Evolutionary conservation across 495 filamentous ascomycete genomes (phyloP).

Genomic region (Glonium stellatum): DNA sequence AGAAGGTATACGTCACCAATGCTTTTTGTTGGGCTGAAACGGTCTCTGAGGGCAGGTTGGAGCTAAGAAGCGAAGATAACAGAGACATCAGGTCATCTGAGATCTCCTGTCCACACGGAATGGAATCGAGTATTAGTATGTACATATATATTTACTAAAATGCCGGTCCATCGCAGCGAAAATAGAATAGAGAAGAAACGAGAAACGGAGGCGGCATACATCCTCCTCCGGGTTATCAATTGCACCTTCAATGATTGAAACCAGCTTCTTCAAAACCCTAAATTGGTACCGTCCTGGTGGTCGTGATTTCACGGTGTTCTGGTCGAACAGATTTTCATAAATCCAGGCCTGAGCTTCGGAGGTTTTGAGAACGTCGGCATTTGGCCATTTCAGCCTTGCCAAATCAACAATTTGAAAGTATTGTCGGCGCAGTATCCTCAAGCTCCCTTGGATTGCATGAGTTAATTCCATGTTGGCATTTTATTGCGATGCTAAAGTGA

Average conservation of each 20-base stretch:
- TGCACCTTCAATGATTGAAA: constrained; percentile 56
- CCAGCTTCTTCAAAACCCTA: constrained; percentile 64
- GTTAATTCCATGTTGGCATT: constrained; percentile 9
- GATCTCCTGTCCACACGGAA: constrained; percentile 53
- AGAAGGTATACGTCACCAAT: constrained; percentile 59
- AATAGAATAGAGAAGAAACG: constrained; percentile 4
- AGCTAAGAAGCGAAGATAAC: constrained; percentile 53
- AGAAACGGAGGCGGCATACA: constrained; percentile 49
- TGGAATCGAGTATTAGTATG: constrained; percentile 24
- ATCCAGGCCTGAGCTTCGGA: constrained; percentile 54
- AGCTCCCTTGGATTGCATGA: constrained; percentile 17
- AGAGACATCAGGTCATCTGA: constrained; percentile 62
- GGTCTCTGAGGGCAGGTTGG: constrained; percentile 52
- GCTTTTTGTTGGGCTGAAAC: constrained; percentile 65
- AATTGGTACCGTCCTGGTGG: constrained; percentile 63
- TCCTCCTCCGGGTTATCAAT: constrained; percentile 73
- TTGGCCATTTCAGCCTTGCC: constrained; percentile 49
- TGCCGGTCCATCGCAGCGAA: background rate
- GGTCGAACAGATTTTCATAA: constrained; percentile 57
- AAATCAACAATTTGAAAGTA: constrained; percentile 63
- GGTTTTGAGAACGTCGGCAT: constrained; percentile 44
- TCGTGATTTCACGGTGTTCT: constrained; percentile 40
- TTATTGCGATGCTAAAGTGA: background rate
- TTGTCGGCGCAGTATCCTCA: constrained; percentile 50
- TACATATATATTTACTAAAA: constrained; percentile 3